phyloP scores from a whole-genome alignment of 2,329 filamentous ascomycete genomes.

The Sclerotinia nivalis region DNA sequence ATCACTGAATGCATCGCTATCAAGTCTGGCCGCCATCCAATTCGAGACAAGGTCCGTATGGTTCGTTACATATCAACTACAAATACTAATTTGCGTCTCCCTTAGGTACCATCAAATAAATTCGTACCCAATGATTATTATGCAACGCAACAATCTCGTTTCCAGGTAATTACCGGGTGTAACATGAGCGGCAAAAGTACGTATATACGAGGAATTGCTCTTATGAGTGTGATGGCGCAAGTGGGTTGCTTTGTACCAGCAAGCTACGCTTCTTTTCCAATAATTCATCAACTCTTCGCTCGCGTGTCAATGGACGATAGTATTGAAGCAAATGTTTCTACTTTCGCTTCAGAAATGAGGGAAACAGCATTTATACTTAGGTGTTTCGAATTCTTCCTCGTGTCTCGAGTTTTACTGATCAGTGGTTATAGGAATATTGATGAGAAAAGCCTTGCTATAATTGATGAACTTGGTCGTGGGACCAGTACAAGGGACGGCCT shows the following conservation, averaged over 20 bases:
- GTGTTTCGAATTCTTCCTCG: constrained; percentile 34
- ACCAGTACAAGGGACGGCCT: constrained; percentile 88
- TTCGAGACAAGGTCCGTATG: constrained; percentile 57
- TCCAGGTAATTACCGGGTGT: constrained; percentile 91
- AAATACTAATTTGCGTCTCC: not conserved
- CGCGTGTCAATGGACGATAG: constrained; percentile 84
- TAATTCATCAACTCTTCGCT: constrained; percentile 82
- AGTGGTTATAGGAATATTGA: constrained; percentile 65
- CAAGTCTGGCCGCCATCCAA: constrained; percentile 66
- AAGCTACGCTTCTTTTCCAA: constrained; percentile 75
- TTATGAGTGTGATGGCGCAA: constrained; percentile 91
- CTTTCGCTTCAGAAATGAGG: constrained; percentile 92
- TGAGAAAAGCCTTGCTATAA: constrained; percentile 72
- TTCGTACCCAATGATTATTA: constrained; percentile 92
- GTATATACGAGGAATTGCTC: constrained; percentile 81
- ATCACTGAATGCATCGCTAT: constrained; percentile 64
- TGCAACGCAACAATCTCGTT: constrained; percentile 74
- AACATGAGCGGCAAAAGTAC: constrained; percentile 99
- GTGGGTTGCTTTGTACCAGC: constrained; percentile 90
- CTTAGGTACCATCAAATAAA: constrained; percentile 59
- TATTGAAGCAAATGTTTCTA: constrained; percentile 88
- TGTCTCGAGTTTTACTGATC: constrained; percentile 6
- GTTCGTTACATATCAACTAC: not conserved
- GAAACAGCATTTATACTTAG: constrained; percentile 91
- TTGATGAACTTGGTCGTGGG: constrained; percentile 90